phyloP scores from a whole-genome alignment of 768 basidiomycete genomes.

The Lyophyllum decastes region DNA sequence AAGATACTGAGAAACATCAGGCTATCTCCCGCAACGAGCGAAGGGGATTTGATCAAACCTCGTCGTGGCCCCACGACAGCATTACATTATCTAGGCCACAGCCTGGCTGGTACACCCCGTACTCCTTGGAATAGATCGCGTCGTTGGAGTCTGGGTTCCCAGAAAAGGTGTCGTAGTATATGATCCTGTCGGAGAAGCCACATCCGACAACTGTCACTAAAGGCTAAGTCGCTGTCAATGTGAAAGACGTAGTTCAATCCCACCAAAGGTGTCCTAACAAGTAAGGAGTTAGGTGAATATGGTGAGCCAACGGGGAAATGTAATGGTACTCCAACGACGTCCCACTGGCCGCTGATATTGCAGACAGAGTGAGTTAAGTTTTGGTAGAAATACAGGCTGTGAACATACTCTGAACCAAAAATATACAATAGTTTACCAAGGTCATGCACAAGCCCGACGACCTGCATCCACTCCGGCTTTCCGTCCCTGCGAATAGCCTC shows the following conservation, averaged over 20 bases:
- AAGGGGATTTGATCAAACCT: constrained; percentile 43
- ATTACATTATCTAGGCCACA: constrained; percentile 87
- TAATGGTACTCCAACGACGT: constrained; percentile 73
- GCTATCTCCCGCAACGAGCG: background rate
- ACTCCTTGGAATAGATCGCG: constrained; percentile 64
- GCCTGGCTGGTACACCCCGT: constrained; percentile 74
- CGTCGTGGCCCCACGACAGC: constrained; percentile 91
- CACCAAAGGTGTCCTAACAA: constrained; percentile 43
- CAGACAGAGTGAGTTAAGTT: background rate
- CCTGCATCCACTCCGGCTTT: constrained; percentile 91
- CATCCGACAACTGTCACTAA: constrained; percentile 67
- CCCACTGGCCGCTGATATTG: constrained; percentile 72
- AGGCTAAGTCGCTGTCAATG: background rate
- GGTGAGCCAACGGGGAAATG: background rate
- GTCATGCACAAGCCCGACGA: constrained; percentile 84
- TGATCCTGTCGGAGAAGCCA: constrained; percentile 79
- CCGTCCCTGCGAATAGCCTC: constrained; percentile 85
- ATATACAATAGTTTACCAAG: constrained; percentile 84
- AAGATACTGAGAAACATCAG: constrained; percentile 54
- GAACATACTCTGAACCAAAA: constrained; percentile 61
- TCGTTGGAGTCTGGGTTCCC: constrained; percentile 71
- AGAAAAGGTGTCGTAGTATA: constrained; percentile 75
- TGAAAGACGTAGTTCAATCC: constrained; percentile 8
- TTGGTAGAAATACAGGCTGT: no score
- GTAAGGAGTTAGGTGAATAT: background rate